Base-by-base conservation (phyloP, 2,329 filamentous ascomycete genomes). In the Fusarium penzigii region DNA sequence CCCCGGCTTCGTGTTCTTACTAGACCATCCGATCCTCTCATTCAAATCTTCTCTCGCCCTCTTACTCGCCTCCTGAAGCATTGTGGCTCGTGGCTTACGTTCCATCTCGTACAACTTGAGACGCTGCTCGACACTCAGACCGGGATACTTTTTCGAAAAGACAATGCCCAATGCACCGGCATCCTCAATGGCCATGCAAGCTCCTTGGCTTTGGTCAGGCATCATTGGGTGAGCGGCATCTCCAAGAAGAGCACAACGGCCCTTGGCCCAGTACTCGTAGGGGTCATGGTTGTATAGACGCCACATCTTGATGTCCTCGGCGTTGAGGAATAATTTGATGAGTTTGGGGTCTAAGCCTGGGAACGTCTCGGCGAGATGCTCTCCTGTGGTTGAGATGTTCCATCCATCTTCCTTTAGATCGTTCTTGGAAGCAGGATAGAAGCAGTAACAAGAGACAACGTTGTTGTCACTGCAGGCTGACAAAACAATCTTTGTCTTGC, bases 191-290 rank as follows among this genome's bases (percentile, higher is more conserved):
- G 84, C 83, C 81, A 84, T 84, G 61, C 82, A 85, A 1, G 84
- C 84, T 6, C 85, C 85, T 67, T 88, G 84, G 51, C 79, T 83
- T 65, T 87, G 85, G 62, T 88, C 77, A 3, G 84, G 84, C 78
- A 87, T 82, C 81, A 85, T 86, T 14, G 85, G 84, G 65, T 87
- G 84, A 5, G 76, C 84, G 13, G 85, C 84, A 66, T 88, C 85
- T 6, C 85, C 85, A 13, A 87, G 63, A 2, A 87, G 67, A 55
- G 78, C 81, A 4, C 76, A 77, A 16, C 68, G 72, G 6, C 68
- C 71, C 51, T 77, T 78, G 39, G 73, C 69, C 61, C 79, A 74
- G 61, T 79, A 79, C 0, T 76, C 74, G 59, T 85, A 86, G 2
- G 81, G 80, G 6, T 66, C 58, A 48, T 67, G 68, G 46, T 63